These are phyloP conservation scores for Ormosia emarginata DNA, from an alignment of 306 rosid species.

Conservation along the genomic window DNA sequence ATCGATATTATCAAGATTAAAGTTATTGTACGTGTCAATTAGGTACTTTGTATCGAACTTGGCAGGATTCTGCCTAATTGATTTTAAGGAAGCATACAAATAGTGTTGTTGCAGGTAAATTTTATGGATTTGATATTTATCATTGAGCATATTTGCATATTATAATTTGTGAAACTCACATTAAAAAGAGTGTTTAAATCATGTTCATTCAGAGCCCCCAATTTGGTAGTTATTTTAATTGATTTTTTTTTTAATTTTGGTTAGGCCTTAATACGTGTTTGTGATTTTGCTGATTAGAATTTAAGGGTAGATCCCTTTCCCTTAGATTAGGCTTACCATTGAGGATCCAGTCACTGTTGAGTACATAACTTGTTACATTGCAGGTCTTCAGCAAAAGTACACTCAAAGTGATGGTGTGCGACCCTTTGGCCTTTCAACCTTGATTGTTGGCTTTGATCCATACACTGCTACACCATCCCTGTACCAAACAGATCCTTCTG, in stretches of 20 bases:
- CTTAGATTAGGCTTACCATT: constrained; percentile 48
- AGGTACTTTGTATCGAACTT: too few relatives aligned
- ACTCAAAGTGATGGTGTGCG: constrained; percentile 98
- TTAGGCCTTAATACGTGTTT: background rate
- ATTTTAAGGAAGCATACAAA: too few relatives aligned
- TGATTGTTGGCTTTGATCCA: constrained; percentile 95
- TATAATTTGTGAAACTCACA: too few relatives aligned
- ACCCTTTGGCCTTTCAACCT: constrained; percentile 95
- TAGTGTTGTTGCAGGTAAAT: too few relatives aligned
- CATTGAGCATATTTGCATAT: too few relatives aligned
- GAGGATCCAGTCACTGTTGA: constrained; percentile 98
- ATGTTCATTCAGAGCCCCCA: background rate
- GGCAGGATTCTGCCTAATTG: too few relatives aligned
- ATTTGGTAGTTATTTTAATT: background rate
- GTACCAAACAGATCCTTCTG: constrained; percentile 97
- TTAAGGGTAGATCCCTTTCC: background rate
- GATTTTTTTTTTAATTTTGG: background rate
- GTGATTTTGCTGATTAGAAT: background rate
- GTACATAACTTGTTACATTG: constrained; percentile 88
- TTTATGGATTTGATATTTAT: too few relatives aligned
- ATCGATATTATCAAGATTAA: too few relatives aligned
- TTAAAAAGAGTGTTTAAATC: too few relatives aligned
- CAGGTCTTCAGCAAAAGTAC: constrained; percentile 98
- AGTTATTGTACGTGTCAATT: too few relatives aligned
- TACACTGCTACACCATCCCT: constrained; percentile 63